Base-by-base conservation (phyloP, 176 grass and related monocot genomes). In the Triticum dicoccoides region DNA sequence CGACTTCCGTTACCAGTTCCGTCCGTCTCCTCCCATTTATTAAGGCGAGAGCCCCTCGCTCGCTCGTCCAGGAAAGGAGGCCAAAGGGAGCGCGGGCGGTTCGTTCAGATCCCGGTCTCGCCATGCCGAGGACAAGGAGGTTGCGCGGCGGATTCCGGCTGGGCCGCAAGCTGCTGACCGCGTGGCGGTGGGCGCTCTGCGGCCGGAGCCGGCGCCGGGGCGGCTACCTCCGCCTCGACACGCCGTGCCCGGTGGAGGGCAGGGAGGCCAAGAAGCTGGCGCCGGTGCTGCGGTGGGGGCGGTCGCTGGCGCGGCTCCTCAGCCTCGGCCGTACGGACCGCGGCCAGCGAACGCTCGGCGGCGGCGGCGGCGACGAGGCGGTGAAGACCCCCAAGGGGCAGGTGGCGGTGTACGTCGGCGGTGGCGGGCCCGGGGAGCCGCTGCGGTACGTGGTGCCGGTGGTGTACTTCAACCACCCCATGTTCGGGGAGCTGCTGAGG, bases 391-490 rank as follows among this genome's bases (percentile, higher is more conserved):
- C 97, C 41, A 98, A 96, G 87, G 96, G 96, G 38, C 88, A 96
- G 86, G 91, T 98, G 72, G 93, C 94, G 32, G 96, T 98, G 84
- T 98, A 98, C 84, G 92, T 98, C 9, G 90, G 79, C 38, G 93
- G 86, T 27, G 77, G 70, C 13, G 82, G 13, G 11, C 83, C 83
- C 0, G 88, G 83, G 13, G 90, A 86, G 9, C 82, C 89, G 52
- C 68, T 87, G 32, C 41, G 96, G 78, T 96, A 94, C 84, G 85
- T 96, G 83, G 96, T 98, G 24, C 96, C 96, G 5, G 90, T 96
- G 69, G 90, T 96, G 62, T 96, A 98, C 88, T 94, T 98, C 81
- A 98, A 98, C 88, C 96, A 98, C 83, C 96, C 96, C 7, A 69
- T 94, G 88, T 98, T 98, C 73, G 91, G 90, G 8, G 93, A 96